These are phyloP conservation scores for Parachaetomium inaequale DNA, from an alignment of 495 filamentous ascomycete genomes.

Conservation along the genomic window DNA sequence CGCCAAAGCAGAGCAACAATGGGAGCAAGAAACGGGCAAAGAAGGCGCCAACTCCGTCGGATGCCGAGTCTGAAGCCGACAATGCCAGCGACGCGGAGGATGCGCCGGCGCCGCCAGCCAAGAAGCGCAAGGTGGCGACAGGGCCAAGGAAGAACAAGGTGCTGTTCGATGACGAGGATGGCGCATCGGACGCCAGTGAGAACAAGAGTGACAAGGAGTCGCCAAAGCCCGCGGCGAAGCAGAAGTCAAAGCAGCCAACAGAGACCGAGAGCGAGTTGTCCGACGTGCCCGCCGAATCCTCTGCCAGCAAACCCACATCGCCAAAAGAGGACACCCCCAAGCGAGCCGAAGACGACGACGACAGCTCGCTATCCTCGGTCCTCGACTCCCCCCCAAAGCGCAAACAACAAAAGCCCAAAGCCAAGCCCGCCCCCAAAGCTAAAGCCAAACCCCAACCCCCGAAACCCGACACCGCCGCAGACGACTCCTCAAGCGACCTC, in stretches of 20 bases:
- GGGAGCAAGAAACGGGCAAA: conserved; percentile 33
- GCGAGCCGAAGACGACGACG: conserved; percentile 57
- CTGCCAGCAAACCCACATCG: conserved; percentile 35
- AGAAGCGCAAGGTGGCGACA: conserved; percentile 36
- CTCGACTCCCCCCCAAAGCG: conserved; percentile 57
- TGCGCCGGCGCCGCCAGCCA: conserved; percentile 15
- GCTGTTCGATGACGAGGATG: conserved; percentile 39
- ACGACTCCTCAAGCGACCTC: conserved; percentile 70
- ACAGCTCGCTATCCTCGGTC: conserved; percentile 77
- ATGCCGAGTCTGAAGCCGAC: conserved; percentile 29
- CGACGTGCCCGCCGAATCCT: conserved; percentile 22
- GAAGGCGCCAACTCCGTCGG: conserved; percentile 27
- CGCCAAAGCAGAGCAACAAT: conserved; percentile 19
- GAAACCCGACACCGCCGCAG: conserved; percentile 34
- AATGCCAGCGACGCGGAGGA: conserved; percentile 21
- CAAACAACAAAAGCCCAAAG: conserved; percentile 24
- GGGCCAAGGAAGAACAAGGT: conserved; percentile 33
- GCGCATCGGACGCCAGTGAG: conserved; percentile 22
- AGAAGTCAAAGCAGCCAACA: not conserved
- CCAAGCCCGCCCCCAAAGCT: conserved; percentile 15
- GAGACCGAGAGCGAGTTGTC: conserved; percentile 12
- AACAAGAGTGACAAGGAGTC: not conserved
- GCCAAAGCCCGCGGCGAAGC: not conserved
- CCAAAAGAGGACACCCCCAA: conserved; percentile 27
- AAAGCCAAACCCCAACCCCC: conserved; percentile 23